A percentile compares a stretch with the other conserved stretches of the same genome.
These are phyloP conservation scores for Solanum dulcamara DNA, from an alignment of 257 asterid species.

Conservation along the genomic window DNA sequence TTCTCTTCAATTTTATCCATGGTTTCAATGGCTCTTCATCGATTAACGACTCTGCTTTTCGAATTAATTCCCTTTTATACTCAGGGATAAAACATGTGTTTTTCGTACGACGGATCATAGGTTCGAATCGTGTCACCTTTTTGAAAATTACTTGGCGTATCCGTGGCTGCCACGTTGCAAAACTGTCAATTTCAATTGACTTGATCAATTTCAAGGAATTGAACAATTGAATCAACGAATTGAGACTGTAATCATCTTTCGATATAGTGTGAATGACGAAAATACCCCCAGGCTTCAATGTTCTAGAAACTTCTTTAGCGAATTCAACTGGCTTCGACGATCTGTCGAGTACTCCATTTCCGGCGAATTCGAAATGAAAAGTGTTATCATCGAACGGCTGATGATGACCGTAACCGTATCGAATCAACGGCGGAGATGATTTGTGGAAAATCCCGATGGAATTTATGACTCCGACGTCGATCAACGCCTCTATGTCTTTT, in stretches of 20 bases:
- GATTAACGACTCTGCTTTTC: slow-evolving; percentile 27
- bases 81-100: slow-evolving; percentile 9
- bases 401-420: neutral
- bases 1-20: slow-evolving; percentile 35
- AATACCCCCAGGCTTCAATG: slow-evolving; percentile 40
- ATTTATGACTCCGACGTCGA: slow-evolving; percentile 29
- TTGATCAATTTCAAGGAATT: slow-evolving; percentile 20
- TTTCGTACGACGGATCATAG: neutral
- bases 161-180: slow-evolving; percentile 8
- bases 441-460: slow-evolving; percentile 29
- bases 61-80: slow-evolving; percentile 19
- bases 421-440: slow-evolving; percentile 14
- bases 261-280: slow-evolving; percentile 36
- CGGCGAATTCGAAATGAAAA: slow-evolving; percentile 43
- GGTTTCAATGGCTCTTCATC: slow-evolving; percentile 31
- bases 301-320: slow-evolving; percentile 38
- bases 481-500: slow-evolving; percentile 33
- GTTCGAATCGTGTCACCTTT: neutral
- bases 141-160: slow-evolving; percentile 31
- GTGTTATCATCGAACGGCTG: slow-evolving; percentile 21
- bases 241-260: slow-evolving; percentile 38
- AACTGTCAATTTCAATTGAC: slow-evolving; percentile 24
- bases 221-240: slow-evolving; percentile 33
- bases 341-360: slow-evolving; percentile 24
- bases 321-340: slow-evolving; percentile 22